phyloP scores from a whole-genome alignment of 306 rosid species.

The Cercis canadensis region DNA sequence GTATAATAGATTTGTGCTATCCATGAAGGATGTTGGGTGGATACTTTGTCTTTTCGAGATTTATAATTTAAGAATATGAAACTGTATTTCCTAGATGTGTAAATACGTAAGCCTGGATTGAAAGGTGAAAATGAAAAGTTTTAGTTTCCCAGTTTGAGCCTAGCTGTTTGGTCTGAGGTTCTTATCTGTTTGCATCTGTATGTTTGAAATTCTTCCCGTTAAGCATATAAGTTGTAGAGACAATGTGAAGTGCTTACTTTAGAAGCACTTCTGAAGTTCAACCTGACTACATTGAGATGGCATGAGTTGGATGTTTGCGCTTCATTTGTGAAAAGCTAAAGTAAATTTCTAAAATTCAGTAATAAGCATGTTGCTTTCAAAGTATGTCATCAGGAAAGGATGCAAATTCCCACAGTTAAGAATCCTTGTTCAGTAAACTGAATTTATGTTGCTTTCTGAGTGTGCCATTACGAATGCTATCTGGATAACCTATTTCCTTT shows the following conservation, averaged over 20 bases:
- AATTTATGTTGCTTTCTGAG: not conserved
- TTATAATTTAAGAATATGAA: not conserved
- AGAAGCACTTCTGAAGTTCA: conserved; percentile 23
- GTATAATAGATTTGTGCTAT: not conserved
- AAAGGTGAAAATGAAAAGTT: not conserved
- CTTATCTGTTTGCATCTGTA: conserved; percentile 2
- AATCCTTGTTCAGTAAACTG: no score
- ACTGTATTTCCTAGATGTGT: conserved; percentile 3
- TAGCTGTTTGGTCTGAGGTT: not conserved
- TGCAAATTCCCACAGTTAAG: no score
- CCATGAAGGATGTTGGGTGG: not conserved
- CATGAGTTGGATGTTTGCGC: conserved; percentile 11
- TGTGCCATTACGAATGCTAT: conserved; percentile 15
- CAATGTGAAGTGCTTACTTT: not conserved
- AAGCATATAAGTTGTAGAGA: conserved; percentile 14
- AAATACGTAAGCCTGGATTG: not conserved
- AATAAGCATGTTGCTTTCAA: no score
- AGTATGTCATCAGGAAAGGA: no score
- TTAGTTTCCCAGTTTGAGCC: not conserved
- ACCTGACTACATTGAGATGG: conserved; percentile 28
- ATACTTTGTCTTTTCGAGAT: conserved; percentile 8
- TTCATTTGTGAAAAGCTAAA: not conserved
- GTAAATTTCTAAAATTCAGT: not conserved
- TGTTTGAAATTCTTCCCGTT: conserved; percentile 16
- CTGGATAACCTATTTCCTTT: not conserved